Evolutionary conservation across 176 grass and related monocot genomes (phyloP).

Genomic region (Tuctoria greenei): DNA sequence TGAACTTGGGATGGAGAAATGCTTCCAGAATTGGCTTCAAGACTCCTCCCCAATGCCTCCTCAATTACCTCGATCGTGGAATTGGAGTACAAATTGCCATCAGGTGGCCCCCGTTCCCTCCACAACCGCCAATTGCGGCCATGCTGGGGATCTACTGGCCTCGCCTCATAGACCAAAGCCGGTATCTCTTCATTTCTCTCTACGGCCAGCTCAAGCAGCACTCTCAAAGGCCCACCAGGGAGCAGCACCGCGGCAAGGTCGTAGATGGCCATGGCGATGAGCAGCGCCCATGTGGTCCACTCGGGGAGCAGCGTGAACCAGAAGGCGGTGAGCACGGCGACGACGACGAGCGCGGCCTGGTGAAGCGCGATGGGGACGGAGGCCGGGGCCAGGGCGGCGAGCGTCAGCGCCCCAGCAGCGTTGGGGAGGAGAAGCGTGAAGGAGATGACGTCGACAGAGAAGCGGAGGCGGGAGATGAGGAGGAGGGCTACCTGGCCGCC

Average conservation of each 20-base stretch:
- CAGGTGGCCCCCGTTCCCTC: slow-evolving; percentile 49
- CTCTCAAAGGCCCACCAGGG: slow-evolving; percentile 69
- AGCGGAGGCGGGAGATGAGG: slow-evolving; percentile 55
- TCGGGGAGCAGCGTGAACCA: slow-evolving; percentile 90
- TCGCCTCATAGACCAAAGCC: slow-evolving; percentile 78
- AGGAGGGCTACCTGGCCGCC: slow-evolving; percentile 71
- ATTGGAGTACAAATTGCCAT: slow-evolving; percentile 32
- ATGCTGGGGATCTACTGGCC: slow-evolving; percentile 61
- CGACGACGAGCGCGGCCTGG: slow-evolving; percentile 67
- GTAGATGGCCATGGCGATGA: slow-evolving; percentile 82
- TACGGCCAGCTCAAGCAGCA: slow-evolving; percentile 80
- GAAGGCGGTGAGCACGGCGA: slow-evolving; percentile 85
- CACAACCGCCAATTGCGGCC: slow-evolving; percentile 59
- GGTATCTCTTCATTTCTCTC: slow-evolving; percentile 93
- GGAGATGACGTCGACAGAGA: slow-evolving; percentile 69
- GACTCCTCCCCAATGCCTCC: slow-evolving; percentile 16
- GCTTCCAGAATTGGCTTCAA: not conserved
- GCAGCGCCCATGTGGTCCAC: slow-evolving; percentile 92
- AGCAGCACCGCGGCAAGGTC: slow-evolving; percentile 87
- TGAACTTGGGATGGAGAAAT: not conserved
- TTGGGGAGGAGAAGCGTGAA: slow-evolving; percentile 76
- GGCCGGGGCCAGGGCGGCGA: slow-evolving; percentile 53
- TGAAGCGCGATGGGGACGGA: slow-evolving; percentile 83
- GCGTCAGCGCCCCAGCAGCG: slow-evolving; percentile 57
- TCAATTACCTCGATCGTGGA: slow-evolving; percentile 35